Base-by-base conservation (phyloP, 768 basidiomycete species). In the Lactarius hatsudake region DNA sequence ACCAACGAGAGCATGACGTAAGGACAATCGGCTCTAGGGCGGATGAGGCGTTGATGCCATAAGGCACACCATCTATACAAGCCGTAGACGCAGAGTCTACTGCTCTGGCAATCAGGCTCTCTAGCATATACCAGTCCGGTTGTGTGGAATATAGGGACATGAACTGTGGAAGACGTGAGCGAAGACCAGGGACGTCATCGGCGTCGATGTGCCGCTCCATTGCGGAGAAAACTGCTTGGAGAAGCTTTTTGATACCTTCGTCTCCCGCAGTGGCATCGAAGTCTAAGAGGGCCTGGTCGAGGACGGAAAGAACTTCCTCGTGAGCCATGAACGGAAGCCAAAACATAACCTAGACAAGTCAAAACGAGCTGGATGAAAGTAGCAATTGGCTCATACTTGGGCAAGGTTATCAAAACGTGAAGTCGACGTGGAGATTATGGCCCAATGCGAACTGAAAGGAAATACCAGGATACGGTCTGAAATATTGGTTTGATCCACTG, bases 281-380 rank as follows among this genome's bases (percentile, higher is more conserved):
- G 51, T 66, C 45, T 1, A 45, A 15, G 48, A 65, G 61, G 28
- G 55, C 61, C 8, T 75, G 64, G 69, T 85, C 82, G 13, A 91
- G 71, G 7, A 84, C 75, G 6, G 74, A 69, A 4, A 85, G 75
- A 3, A 86, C 73, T 18, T 81, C 80, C 3, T 76, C 70, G 2
- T 75, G 71, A 6, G 77, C 73, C 71, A 88, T 80, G 71, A 83
- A 89, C 48, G 77, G 79, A 53, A 89, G 77, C 90, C 90, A 93
- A 17, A 82, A 67, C 3, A 62, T 54, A 20, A 76, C 73, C 30
- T 73, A 56, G 59, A n/a, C 59, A 53, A 60, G 59, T 61, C 55
- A 36, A 8, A 17, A 23, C 30, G 23, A 13, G 30, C 1, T 20
- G 6, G 15, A 10, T 32, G n/a, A 42, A 28, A 12, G 9, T 20